phyloP scores from a whole-genome alignment of 176 grass and related monocot genomes.

The Aegilops longissima region DNA sequence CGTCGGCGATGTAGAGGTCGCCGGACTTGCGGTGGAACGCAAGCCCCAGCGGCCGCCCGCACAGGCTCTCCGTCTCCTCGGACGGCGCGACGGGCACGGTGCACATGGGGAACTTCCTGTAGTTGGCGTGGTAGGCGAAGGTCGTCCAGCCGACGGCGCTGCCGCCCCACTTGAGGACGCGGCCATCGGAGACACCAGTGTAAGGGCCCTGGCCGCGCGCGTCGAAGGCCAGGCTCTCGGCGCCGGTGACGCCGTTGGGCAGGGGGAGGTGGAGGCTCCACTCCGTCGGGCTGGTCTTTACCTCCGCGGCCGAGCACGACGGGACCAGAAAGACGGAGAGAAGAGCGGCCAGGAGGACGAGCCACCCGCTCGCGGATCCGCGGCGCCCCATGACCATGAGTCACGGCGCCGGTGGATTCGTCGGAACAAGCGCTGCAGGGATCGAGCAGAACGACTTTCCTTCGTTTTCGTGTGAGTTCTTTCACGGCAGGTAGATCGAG shows the following conservation, averaged over 20 bases:
- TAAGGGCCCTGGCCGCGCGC: slow-evolving; percentile 44
- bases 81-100: neutral
- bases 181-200: slow-evolving; percentile 72
- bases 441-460: no score
- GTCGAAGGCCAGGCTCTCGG: slow-evolving; percentile 2
- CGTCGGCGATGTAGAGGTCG: neutral
- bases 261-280: neutral
- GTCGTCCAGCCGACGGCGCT: slow-evolving; percentile 37
- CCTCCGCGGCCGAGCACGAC: neutral
- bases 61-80: slow-evolving; percentile 1
- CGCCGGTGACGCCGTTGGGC: neutral
- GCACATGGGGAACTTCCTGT: neutral
- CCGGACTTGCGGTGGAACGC: neutral
- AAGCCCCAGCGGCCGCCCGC: neutral
- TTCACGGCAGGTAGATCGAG: no score
- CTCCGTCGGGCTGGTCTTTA: neutral
- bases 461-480: no score
- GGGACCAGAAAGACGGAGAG: neutral
- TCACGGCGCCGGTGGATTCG: neutral
- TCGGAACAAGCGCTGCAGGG: neutral
- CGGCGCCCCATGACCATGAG: neutral
- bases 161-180: slow-evolving; percentile 63
- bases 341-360: neutral
- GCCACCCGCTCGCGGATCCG: neutral
- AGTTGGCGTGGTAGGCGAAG: neutral